These are phyloP conservation scores for Leccinum arenicola DNA, from an alignment of 768 basidiomycete species.

Conservation along the genomic window DNA sequence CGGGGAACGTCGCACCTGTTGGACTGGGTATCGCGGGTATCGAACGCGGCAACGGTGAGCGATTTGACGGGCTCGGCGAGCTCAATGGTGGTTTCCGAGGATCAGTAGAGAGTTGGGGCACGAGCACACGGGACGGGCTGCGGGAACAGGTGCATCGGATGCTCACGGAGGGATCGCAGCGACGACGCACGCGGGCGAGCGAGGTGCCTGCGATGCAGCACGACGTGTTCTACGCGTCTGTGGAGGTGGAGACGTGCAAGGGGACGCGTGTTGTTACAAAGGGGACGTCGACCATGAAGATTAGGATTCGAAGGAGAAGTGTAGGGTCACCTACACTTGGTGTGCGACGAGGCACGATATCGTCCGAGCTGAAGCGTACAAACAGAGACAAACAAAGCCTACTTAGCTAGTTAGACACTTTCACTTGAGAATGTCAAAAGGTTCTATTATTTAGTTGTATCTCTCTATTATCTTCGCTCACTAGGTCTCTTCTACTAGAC, in stretches of 20 bases:
- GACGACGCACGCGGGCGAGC: conserved; percentile 16
- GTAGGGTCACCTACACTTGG: conserved; percentile 20
- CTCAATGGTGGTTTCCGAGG: conserved; percentile 28
- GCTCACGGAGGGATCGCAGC: conserved; percentile 18
- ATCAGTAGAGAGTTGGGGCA: too few species aligned
- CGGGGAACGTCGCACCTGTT: conserved; percentile 1
- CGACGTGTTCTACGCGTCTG: conserved; percentile 29
- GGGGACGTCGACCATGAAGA: background rate
- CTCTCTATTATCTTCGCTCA: too few species aligned
- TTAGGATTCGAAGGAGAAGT: conserved; percentile 16
- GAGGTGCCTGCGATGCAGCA: conserved; percentile 21
- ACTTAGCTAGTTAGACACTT: too few species aligned
- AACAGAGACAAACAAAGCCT: conserved; percentile 11
- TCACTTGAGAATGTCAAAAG: too few species aligned
- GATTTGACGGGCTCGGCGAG: conserved; percentile 28
- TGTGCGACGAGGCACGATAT: conserved; percentile 24
- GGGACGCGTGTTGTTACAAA: background rate
- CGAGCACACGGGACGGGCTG: conserved; percentile 10
- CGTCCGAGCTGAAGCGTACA: conserved; percentile 29
- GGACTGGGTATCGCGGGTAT: conserved; percentile 29
- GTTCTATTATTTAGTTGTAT: too few species aligned
- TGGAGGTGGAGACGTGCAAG: conserved; percentile 6
- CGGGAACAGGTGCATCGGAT: conserved; percentile 21
- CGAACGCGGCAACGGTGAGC: conserved; percentile 23
- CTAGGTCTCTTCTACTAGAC: too few species aligned